Evolutionary conservation across 1,284 basidiomycete genomes (phyloP).

Genomic region (Cryptococcus deneoformans): DNA sequence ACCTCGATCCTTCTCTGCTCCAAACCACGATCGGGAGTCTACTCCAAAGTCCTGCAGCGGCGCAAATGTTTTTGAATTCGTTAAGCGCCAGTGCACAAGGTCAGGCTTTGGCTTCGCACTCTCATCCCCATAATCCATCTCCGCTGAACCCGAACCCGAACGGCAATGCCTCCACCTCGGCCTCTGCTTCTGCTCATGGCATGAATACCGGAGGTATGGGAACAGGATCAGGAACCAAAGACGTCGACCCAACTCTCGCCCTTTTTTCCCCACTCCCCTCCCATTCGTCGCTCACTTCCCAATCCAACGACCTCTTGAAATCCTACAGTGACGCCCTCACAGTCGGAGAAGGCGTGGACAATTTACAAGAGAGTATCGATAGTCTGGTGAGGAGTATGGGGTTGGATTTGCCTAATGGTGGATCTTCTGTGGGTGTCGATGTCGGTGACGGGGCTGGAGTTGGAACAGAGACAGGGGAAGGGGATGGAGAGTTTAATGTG

Average conservation of each 20-base stretch:
- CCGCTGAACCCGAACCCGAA: background rate
- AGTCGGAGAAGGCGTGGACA: slow-evolving; percentile 69
- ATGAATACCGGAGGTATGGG: background rate
- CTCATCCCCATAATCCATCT: slow-evolving; percentile 13
- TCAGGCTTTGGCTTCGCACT: slow-evolving; percentile 28
- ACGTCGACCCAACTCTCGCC: slow-evolving; percentile 36
- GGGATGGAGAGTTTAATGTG: slow-evolving; percentile 34
- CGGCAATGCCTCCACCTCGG: background rate
- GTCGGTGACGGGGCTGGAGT: background rate
- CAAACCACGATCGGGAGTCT: slow-evolving; percentile 61
- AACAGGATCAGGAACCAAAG: background rate
- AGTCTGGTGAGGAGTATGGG: slow-evolving; percentile 69
- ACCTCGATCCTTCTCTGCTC: slow-evolving; percentile 53
- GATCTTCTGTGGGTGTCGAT: background rate
- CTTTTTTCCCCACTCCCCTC: slow-evolving; percentile 34
- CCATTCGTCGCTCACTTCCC: slow-evolving; percentile 23
- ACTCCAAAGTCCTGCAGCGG: slow-evolving; percentile 62
- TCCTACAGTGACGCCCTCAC: slow-evolving; percentile 62
- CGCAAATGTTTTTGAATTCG: slow-evolving; percentile 70
- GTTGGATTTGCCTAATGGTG: slow-evolving; percentile 48
- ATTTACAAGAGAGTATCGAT: slow-evolving; percentile 68
- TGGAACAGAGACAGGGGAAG: background rate
- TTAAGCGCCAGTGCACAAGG: slow-evolving; percentile 41
- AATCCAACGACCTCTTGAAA: slow-evolving; percentile 53
- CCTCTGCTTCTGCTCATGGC: background rate